Conservation (phyloP, 2,329 filamentous ascomycete species). For the Nigrospora oryzae region DNA sequence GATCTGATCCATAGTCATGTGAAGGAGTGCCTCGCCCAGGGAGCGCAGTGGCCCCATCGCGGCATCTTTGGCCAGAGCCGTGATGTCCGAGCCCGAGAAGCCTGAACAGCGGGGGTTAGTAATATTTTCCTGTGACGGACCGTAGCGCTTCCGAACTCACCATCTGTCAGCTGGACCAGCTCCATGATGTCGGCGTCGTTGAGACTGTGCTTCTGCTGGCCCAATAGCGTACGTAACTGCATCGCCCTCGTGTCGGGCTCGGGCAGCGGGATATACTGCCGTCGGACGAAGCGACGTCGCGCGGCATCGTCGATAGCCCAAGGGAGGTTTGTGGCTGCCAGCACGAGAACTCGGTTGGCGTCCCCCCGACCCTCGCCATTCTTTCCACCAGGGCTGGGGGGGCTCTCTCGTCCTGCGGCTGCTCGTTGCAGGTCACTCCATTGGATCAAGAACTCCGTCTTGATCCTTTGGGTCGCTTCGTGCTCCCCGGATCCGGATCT, state of each 20-base stretch:
- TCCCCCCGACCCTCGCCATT: slow-evolving; percentile 61
- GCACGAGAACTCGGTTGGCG: slow-evolving; percentile 78
- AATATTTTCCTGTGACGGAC: neutral
- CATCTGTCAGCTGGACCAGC: slow-evolving; percentile 76
- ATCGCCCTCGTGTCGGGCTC: slow-evolving; percentile 72
- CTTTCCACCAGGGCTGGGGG: slow-evolving; percentile 37
- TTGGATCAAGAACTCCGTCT: slow-evolving; percentile 95
- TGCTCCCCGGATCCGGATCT: slow-evolving; percentile 79
- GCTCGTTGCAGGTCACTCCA: slow-evolving; percentile 93
- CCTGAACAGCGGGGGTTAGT: slow-evolving; percentile 38
- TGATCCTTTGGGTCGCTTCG: slow-evolving; percentile 87
- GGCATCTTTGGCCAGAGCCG: slow-evolving; percentile 91
- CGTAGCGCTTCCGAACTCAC: slow-evolving; percentile 35
- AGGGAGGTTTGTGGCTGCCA: slow-evolving; percentile 91
- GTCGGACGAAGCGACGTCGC: slow-evolving; percentile 76
- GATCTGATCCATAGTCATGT: slow-evolving; percentile 92
- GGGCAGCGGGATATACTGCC: slow-evolving; percentile 93
- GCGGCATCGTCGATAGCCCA: slow-evolving; percentile 98
- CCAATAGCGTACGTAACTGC: slow-evolving; percentile 71
- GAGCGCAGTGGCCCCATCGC: slow-evolving; percentile 93
- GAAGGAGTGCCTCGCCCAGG: slow-evolving; percentile 78
- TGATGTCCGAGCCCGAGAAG: slow-evolving; percentile 97
- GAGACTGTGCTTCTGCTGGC: slow-evolving; percentile 80
- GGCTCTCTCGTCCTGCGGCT: slow-evolving; percentile 71
- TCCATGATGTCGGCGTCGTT: slow-evolving; percentile 61